Evolutionary conservation across 2,329 filamentous ascomycete species (phyloP).

Genomic region (Pestalotiopsis sp.): DNA sequence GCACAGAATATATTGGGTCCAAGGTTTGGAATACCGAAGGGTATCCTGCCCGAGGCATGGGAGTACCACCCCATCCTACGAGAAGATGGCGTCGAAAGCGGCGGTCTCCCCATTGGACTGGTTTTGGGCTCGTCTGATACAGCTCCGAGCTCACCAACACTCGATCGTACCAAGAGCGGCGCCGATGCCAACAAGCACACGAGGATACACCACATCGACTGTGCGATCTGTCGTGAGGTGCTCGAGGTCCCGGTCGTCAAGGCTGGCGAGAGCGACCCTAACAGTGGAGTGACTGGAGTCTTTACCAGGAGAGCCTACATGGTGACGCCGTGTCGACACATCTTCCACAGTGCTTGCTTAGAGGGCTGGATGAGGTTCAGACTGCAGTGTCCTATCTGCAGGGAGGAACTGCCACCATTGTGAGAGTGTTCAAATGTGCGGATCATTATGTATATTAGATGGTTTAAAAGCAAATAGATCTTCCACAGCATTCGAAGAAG

Average conservation of each 20-base stretch:
- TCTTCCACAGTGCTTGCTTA: slow-evolving; percentile 89
- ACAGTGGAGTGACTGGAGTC: slow-evolving; percentile 63
- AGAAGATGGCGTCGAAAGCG: slow-evolving; percentile 80
- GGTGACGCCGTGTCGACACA: slow-evolving; percentile 95
- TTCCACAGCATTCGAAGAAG: no score
- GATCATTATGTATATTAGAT: background rate
- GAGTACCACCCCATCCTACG: slow-evolving; percentile 92
- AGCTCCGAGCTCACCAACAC: slow-evolving; percentile 31
- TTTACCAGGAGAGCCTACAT: slow-evolving; percentile 86
- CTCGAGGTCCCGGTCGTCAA: slow-evolving; percentile 85
- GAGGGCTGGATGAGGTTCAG: slow-evolving; percentile 96
- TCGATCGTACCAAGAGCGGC: slow-evolving; percentile 33
- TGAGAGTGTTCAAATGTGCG: slow-evolving; percentile 37
- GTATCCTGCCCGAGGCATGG: slow-evolving; percentile 76
- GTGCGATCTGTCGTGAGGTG: slow-evolving; percentile 90
- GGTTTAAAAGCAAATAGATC: no score
- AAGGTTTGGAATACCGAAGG: slow-evolving; percentile 77
- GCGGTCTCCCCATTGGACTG: slow-evolving; percentile 78
- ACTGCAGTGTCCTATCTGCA: slow-evolving; percentile 92
- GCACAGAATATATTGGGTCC: slow-evolving; percentile 86
- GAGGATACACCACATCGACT: slow-evolving; percentile 71
- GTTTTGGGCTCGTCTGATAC: slow-evolving; percentile 50
- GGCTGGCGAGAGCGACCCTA: slow-evolving; percentile 53
- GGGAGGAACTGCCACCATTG: slow-evolving; percentile 84
- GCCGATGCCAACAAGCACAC: slow-evolving; percentile 30